A percentile compares a stretch with the other conserved stretches of the same genome.
phyloP scores from a whole-genome alignment of 345 rosid genomes.

The Ailanthus altissimus region DNA sequence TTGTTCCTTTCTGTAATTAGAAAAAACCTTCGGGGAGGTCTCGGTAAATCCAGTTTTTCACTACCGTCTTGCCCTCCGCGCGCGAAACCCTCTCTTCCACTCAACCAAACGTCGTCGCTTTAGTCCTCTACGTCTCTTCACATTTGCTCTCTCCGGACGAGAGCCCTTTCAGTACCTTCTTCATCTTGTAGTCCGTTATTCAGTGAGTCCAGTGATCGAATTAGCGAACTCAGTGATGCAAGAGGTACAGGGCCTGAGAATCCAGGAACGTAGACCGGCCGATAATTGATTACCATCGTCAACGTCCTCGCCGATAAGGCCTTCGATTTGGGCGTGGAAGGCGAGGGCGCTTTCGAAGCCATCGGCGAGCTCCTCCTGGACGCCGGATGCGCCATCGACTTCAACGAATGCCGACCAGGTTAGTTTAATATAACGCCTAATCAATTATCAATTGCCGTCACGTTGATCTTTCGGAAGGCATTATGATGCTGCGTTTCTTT shows the following conservation, averaged over 20 bases:
- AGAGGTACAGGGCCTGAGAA: constrained; percentile 76
- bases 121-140: background rate
- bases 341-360: constrained; percentile 88
- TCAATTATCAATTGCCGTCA: constrained; percentile 33
- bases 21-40: too few species aligned
- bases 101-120: background rate
- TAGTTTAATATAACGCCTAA: background rate
- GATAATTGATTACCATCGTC: constrained; percentile 82
- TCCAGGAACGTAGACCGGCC: constrained; percentile 85
- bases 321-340: constrained; percentile 93
- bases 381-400: constrained; percentile 82
- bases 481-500: constrained; percentile 62
- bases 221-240: constrained; percentile 89
- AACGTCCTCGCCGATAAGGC: constrained; percentile 98
- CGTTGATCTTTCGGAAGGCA: constrained; percentile 95
- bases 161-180: constrained; percentile 3
- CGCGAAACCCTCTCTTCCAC: background rate
- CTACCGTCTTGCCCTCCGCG: too few species aligned
- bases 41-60: too few species aligned
- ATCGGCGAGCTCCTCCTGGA: constrained; percentile 91
- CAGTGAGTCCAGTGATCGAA: constrained; percentile 51
- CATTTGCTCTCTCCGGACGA: background rate
- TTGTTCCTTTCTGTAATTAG: too few species aligned
- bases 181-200: background rate
- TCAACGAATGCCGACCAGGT: constrained; percentile 77